Evolutionary conservation across 2,329 filamentous ascomycete species (phyloP).

Genomic region (Hypoxylon sp.): DNA sequence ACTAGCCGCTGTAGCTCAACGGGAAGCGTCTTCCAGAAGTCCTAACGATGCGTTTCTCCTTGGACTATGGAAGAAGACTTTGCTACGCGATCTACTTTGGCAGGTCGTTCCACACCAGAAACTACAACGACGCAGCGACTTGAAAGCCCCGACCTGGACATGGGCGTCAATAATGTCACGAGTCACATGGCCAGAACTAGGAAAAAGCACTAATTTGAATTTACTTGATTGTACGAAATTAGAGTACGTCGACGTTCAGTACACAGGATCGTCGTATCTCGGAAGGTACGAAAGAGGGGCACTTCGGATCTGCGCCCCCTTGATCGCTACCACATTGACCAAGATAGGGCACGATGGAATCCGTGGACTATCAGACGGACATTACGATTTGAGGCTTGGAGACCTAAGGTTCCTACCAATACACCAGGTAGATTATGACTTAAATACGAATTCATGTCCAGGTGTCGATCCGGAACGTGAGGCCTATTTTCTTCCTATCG

Average conservation of each 20-base stretch:
- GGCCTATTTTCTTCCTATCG: constrained; percentile 6
- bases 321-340: not conserved
- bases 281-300: not conserved
- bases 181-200: not conserved
- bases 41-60: not conserved
- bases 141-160: constrained; percentile 2
- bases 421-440: constrained; percentile 10
- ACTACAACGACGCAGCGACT: not conserved
- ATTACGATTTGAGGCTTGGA: constrained; percentile 5
- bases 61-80: constrained; percentile 6
- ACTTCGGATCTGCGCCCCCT: not conserved
- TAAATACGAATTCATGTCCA: not conserved
- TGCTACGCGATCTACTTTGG: constrained; percentile 7
- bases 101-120: constrained; percentile 5
- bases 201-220: not conserved
- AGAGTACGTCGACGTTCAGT: not conserved
- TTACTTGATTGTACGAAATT: constrained; percentile 3
- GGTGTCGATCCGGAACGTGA: not conserved
- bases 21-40: constrained; percentile 1
- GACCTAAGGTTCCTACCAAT: not conserved
- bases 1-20: constrained; percentile 2
- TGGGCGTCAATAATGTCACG: constrained; percentile 11
- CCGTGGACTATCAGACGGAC: not conserved
- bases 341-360: constrained; percentile 2
- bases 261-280: constrained; percentile 7